Base-by-base conservation (phyloP, 371 early-diverging fungal genomes). In the Smittium culicis region DNA sequence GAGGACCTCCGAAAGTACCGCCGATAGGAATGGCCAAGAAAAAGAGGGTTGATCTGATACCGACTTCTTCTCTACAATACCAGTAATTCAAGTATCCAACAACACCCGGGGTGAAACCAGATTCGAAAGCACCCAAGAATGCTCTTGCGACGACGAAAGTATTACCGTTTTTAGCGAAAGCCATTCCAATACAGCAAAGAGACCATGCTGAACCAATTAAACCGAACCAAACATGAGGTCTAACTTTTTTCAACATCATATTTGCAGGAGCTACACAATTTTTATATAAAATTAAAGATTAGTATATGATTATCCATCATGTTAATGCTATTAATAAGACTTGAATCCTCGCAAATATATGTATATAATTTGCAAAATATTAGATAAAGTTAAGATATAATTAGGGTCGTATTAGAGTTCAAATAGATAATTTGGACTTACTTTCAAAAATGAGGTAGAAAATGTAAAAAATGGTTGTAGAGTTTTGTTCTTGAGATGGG, bases 91-190 rank as follows among this genome's bases (percentile, higher is more conserved):
- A 69, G 45, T 71, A 78, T 60, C 70, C 71, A 28, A 72, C 56
- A 34, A 72, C 68, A 59, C 80, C 79, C 0, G 86, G 84, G 63
- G 78, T 77, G 34, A 84, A 85, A 25, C 86, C 86, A 27, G 86
- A 80, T 69, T 89, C 89, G 16, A 83, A 73, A 30, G 83, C 70
- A 32, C 88, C 88, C 24, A 85, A 69, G 64, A 87, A 82, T 68
- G 85, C 84, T 5, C 88, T 79, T 34, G 77, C 65, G 20, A 75
- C 76, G 68, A 77, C 69, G 56, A 66, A 67, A 25, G 74, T 71
- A 76, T 32, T 34, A 61, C 35, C 45, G 54, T 29, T 54, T 31
- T 56, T 65, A 27, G 65, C 67, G 30, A 66, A 59, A 1, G 56
- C 82, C 57, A 89, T 83, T 29, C 27, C 29, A 27, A 59, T 59